Evolutionary conservation across 1,139 yeast species (phyloP).

Genomic region (Saccharomyces pastorianus): DNA sequence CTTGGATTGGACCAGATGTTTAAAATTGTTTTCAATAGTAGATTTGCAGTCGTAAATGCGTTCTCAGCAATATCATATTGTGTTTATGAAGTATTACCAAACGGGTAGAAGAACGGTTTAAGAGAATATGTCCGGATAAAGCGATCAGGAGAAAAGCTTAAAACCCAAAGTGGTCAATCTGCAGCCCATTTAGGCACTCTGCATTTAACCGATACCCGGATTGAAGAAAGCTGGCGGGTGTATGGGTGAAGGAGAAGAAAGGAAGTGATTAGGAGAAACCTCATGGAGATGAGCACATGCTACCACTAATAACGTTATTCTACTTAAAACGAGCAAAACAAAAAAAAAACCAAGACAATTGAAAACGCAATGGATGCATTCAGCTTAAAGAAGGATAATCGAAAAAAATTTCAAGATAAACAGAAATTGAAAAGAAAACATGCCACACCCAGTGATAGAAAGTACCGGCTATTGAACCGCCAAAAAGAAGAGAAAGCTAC

Average conservation of each 20-base stretch:
- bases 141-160: not conserved
- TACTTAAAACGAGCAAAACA: not conserved
- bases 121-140: not conserved
- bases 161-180: not conserved
- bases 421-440: constrained; percentile 26
- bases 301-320: not conserved
- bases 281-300: not conserved
- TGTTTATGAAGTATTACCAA: not conserved
- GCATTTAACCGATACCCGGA: not conserved
- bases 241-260: not conserved
- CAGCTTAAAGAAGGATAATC: constrained; percentile 26
- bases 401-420: constrained; percentile 30
- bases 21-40: not conserved
- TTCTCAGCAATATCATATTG: not conserved
- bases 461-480: constrained; percentile 19
- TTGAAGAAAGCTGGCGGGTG: not conserved
- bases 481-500: constrained; percentile 8
- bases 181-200: not conserved
- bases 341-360: not conserved
- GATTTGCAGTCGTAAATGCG: not conserved
- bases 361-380: constrained; percentile 20
- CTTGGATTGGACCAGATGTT: not conserved
- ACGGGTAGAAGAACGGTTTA: not conserved
- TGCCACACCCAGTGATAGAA: constrained; percentile 30
- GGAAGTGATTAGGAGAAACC: not conserved